Percentiles rank a stretch among this genome's conserved stretches.
Evolutionary conservation across 1,284 basidiomycete genomes (phyloP).

Genomic region (Ganoderma sp.): DNA sequence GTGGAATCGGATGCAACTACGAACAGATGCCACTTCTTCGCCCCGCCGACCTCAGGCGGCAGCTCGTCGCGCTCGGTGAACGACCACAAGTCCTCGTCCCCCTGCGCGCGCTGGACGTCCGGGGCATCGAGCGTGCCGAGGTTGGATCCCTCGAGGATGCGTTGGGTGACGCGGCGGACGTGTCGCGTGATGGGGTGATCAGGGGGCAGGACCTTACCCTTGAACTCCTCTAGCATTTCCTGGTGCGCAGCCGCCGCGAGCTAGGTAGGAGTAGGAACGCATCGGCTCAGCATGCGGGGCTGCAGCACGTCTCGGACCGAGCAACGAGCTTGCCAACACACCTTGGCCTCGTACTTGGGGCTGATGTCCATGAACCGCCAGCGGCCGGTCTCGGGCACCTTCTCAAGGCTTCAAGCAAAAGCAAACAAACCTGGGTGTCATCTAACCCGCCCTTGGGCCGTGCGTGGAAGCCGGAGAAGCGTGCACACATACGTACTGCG

Average conservation of each 20-base stretch:
- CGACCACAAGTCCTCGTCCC: conserved; percentile 31
- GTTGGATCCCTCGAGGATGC: conserved; percentile 77
- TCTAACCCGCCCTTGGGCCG: background rate
- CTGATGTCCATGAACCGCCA: conserved; percentile 85
- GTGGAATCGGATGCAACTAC: conserved; percentile 79
- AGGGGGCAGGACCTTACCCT: conserved; percentile 65
- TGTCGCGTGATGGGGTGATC: conserved; percentile 70
- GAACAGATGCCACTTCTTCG: conserved; percentile 73
- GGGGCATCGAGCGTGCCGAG: conserved; percentile 63
- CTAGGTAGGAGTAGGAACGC: conserved; percentile 35
- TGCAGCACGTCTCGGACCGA: background rate
- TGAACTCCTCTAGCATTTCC: conserved; percentile 61
- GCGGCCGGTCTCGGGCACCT: conserved; percentile 82
- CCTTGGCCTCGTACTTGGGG: conserved; percentile 60
- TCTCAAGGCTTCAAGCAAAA: conserved; percentile 64
- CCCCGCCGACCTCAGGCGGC: conserved; percentile 38
- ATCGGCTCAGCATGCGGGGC: too few relatives aligned
- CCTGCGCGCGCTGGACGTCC: conserved; percentile 18
- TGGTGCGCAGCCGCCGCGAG: conserved; percentile 58
- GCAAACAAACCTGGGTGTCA: background rate
- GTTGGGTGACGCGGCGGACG: conserved; percentile 72
- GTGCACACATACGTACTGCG: conserved; percentile 54
- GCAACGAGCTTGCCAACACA: conserved; percentile 33
- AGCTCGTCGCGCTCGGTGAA: conserved; percentile 18
- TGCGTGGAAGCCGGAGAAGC: background rate